Conservation (phyloP, 805 yeast species). For the Zygoascus ofunaensis region DNA sequence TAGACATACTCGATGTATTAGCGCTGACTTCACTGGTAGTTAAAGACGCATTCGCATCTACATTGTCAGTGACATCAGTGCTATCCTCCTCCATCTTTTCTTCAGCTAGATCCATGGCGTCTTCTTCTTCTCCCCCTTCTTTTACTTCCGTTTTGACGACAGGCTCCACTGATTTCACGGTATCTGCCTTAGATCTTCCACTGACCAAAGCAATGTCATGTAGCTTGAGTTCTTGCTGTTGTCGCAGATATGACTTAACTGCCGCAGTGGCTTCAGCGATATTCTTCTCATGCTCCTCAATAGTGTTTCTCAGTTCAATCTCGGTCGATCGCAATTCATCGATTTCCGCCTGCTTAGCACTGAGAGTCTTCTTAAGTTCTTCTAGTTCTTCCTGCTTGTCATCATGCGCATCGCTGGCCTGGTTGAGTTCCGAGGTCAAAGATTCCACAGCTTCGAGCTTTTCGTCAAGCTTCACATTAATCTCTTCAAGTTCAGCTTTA, state of each 20-base stretch:
- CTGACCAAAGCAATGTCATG: constrained; percentile 48
- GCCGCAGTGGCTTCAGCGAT: constrained; percentile 34
- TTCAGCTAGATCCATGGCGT: constrained; percentile 11
- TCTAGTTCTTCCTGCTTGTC: constrained; percentile 25
- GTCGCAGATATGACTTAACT: constrained; percentile 28
- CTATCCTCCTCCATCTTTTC: neutral
- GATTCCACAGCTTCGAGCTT: constrained; percentile 12
- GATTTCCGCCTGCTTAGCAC: constrained; percentile 35
- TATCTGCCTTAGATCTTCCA: constrained; percentile 13
- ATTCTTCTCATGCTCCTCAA: constrained; percentile 45
- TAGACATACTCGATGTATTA: neutral
- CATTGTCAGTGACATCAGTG: constrained; percentile 1
- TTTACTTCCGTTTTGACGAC: neutral
- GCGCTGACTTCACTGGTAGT: constrained; percentile 3
- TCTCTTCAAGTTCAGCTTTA: constrained; percentile 28
- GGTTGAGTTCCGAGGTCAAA: constrained; percentile 13
- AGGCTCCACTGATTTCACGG: too few species aligned
- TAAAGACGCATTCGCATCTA: constrained; percentile 1
- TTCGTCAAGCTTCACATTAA: constrained; percentile 29
- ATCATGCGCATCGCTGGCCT: constrained; percentile 16
- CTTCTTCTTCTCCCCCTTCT: constrained; percentile 13
- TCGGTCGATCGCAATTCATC: constrained; percentile 55
- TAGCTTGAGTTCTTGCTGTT: constrained; percentile 37
- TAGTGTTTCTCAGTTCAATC: constrained; percentile 53
- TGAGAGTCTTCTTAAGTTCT: constrained; percentile 32